A percentile compares a stretch with the other conserved stretches of the same genome.
phyloP scores from a whole-genome alignment of 345 rosid species.

The Crucihimalaya himalaica region DNA sequence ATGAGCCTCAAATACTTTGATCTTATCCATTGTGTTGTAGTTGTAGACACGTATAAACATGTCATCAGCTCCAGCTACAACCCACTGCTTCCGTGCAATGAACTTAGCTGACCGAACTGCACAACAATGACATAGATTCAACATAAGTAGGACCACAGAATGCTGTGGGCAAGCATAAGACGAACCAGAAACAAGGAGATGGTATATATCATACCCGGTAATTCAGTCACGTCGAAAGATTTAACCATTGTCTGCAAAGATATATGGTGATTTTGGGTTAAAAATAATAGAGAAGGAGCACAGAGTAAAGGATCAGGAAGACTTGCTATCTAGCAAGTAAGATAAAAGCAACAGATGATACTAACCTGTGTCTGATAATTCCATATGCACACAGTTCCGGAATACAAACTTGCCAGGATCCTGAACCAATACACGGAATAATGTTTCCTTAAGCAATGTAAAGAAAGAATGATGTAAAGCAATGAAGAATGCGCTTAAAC shows the following conservation, averaged over 20 bases:
- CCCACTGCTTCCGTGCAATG: constrained; percentile 76
- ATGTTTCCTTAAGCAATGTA: background rate
- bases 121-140: constrained; percentile 28
- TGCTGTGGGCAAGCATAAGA: background rate
- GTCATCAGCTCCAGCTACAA: constrained; percentile 86
- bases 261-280: constrained; percentile 32
- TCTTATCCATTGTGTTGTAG: constrained; percentile 72
- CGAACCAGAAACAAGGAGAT: background rate
- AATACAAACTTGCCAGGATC: constrained; percentile 62
- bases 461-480: background rate
- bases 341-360: constrained; percentile 6
- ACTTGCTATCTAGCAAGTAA: background rate
- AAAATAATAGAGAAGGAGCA: constrained; percentile 1
- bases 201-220: constrained; percentile 63
- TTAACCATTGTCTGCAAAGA: constrained; percentile 68
- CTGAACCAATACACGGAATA: constrained; percentile 37
- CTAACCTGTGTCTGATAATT: constrained; percentile 80
- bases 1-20: constrained; percentile 83
- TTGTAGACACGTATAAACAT: constrained; percentile 79
- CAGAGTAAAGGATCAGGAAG: constrained; percentile 2
- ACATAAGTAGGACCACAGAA: constrained; percentile 16
- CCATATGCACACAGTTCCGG: constrained; percentile 71
- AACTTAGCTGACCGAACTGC: constrained; percentile 97
- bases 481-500: constrained; percentile 3
- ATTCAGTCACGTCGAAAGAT: constrained; percentile 79